Percentiles rank a stretch among this genome's conserved stretches.
Conservation (phyloP, 257 asterid genomes). For the Primulina huaijiensis region DNA sequence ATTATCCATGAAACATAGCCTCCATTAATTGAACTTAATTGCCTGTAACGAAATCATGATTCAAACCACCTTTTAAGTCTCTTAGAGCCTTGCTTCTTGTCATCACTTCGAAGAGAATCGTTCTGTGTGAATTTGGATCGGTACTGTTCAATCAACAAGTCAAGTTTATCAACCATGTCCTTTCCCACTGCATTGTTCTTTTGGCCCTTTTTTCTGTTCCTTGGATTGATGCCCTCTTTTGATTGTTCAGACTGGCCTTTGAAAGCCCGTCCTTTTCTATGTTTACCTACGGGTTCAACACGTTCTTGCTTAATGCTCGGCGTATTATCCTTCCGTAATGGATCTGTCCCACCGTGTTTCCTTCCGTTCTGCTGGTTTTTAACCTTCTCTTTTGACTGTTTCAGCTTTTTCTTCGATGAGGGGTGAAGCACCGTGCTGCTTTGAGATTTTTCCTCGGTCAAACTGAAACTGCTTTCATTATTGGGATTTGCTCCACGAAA, state of each 20-base stretch:
- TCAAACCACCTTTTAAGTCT: neutral
- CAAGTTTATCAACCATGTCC: neutral
- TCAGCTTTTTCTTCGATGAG: slow-evolving; percentile 26
- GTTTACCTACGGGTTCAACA: neutral
- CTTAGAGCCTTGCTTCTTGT: neutral
- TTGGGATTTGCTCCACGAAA: slow-evolving; percentile 23
- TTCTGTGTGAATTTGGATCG: neutral
- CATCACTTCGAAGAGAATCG: neutral
- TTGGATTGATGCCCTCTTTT: neutral
- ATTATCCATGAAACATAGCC: neutral
- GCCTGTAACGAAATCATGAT: neutral
- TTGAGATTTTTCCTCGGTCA: slow-evolving; percentile 32
- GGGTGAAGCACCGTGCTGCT: slow-evolving; percentile 21
- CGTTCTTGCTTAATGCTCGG: neutral
- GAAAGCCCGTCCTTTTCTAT: neutral
- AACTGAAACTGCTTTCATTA: slow-evolving; percentile 31
- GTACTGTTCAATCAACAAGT: neutral
- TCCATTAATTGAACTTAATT: neutral
- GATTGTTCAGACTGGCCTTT: neutral
- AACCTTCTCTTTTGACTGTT: neutral
- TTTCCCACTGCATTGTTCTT: neutral
- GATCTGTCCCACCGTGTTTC: neutral
- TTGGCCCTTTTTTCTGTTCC: neutral
- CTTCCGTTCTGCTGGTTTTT: neutral
- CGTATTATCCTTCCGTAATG: neutral